Percentiles rank a stretch among this genome's conserved stretches.
Conservation (phyloP, 257 asterid genomes). For the Forsythia suspensa region DNA sequence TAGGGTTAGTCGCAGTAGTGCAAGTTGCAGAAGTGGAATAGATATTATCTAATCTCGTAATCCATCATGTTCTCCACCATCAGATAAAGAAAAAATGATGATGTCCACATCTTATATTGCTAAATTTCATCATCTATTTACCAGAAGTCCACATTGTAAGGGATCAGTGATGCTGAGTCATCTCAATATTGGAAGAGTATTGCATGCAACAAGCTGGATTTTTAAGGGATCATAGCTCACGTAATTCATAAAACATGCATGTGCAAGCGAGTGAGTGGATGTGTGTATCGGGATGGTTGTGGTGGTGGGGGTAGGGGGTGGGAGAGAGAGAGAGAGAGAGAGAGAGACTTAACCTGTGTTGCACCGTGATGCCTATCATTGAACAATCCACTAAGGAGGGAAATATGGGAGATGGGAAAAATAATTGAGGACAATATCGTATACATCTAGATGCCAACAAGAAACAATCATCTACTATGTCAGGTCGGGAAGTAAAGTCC, state of each 20-base stretch:
- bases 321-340: slow-evolving; percentile 27
- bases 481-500: slow-evolving; percentile 90
- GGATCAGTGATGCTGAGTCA: not conserved
- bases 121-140: not conserved
- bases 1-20: not conserved
- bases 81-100: not conserved
- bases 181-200: not conserved
- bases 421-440: slow-evolving; percentile 94
- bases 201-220: not conserved
- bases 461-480: slow-evolving; percentile 95
- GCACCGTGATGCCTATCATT: slow-evolving; percentile 87
- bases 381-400: slow-evolving; percentile 91
- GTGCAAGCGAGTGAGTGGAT: not conserved
- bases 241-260: not conserved
- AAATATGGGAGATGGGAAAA: slow-evolving; percentile 78
- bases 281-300: not conserved
- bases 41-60: slow-evolving; percentile 1
- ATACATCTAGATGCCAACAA: slow-evolving; percentile 95
- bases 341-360: slow-evolving; percentile 71
- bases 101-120: not conserved
- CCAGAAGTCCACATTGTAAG: not conserved
- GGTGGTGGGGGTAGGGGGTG: not conserved
- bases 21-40: not conserved
- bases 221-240: not conserved
- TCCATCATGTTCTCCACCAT: not conserved